These are phyloP conservation scores for Talaromyces sp. DNA, from an alignment of 2,329 filamentous ascomycete genomes.

Conservation along the genomic window DNA sequence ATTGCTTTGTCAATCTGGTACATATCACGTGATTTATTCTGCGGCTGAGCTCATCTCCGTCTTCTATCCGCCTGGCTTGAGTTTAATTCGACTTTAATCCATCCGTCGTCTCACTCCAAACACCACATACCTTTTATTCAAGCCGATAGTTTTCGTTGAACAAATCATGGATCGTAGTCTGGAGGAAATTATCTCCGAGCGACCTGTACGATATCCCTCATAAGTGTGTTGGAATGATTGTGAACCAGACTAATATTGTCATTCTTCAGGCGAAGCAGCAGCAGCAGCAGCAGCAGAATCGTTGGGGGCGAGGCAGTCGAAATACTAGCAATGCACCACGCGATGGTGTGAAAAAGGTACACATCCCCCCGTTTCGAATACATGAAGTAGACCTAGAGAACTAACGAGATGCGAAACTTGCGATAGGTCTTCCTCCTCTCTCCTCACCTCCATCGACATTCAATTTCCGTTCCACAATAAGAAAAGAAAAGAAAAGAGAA, in stretches of 20 bases:
- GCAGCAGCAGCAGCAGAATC: conserved; percentile 24
- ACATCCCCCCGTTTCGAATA: background rate
- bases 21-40: background rate
- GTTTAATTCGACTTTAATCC: conserved; percentile 3
- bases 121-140: background rate
- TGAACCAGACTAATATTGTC: conserved; percentile 20
- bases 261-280: conserved; percentile 19
- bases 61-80: background rate
- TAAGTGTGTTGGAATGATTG: background rate
- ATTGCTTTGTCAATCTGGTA: background rate
- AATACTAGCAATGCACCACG: conserved; percentile 56
- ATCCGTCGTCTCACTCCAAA: background rate
- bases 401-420: background rate
- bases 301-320: conserved; percentile 38
- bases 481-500: background rate
- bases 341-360: conserved; percentile 87
- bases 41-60: background rate
- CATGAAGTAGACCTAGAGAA: background rate
- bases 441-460: conserved; percentile 22
- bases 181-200: conserved; percentile 62
- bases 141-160: background rate
- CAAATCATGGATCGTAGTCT: conserved; percentile 59
- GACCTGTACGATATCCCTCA: conserved; percentile 46
- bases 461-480: conserved; percentile 6
- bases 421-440: conserved; percentile 45